A percentile compares a stretch with the other conserved stretches of the same genome.
phyloP scores from a whole-genome alignment of 768 basidiomycete species.

The Kwoniella dejecticola region DNA sequence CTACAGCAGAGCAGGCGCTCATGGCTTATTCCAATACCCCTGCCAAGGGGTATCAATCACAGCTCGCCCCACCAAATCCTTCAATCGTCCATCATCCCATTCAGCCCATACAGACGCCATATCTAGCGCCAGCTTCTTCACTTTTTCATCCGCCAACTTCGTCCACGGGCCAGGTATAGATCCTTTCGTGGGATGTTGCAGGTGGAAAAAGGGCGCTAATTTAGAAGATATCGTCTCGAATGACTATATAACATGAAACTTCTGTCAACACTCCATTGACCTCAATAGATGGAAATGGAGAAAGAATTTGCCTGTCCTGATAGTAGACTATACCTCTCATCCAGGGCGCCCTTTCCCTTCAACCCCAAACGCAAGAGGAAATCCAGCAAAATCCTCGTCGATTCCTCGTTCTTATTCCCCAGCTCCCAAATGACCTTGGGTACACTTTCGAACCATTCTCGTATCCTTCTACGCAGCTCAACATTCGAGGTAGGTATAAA shows the following conservation, averaged over 20 bases:
- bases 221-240: conserved; percentile 63
- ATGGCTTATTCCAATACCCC: conserved; percentile 15
- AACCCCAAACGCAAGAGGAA: conserved; percentile 61
- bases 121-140: conserved; percentile 68
- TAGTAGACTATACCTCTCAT: conserved; percentile 16
- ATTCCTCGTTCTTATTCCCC: conserved; percentile 62
- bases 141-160: conserved; percentile 59
- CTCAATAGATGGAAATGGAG: neutral
- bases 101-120: conserved; percentile 57
- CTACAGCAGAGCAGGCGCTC: too few relatives aligned
- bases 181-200: conserved; percentile 75
- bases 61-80: conserved; percentile 19
- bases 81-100: conserved; percentile 32
- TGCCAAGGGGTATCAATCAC: conserved; percentile 8
- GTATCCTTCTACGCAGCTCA: conserved; percentile 30
- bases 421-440: conserved; percentile 86
- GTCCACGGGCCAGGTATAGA: conserved; percentile 73
- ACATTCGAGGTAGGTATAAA: conserved; percentile 30
- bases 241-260: conserved; percentile 56
- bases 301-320: conserved; percentile 7
- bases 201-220: conserved; percentile 75
- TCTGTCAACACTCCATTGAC: neutral
- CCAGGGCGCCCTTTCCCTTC: conserved; percentile 32
- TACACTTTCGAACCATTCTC: conserved; percentile 73
- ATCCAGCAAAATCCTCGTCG: conserved; percentile 65